Evolutionary conservation across 2,329 filamentous ascomycete species (phyloP).

Genomic region (Microcyclospora pomicola): DNA sequence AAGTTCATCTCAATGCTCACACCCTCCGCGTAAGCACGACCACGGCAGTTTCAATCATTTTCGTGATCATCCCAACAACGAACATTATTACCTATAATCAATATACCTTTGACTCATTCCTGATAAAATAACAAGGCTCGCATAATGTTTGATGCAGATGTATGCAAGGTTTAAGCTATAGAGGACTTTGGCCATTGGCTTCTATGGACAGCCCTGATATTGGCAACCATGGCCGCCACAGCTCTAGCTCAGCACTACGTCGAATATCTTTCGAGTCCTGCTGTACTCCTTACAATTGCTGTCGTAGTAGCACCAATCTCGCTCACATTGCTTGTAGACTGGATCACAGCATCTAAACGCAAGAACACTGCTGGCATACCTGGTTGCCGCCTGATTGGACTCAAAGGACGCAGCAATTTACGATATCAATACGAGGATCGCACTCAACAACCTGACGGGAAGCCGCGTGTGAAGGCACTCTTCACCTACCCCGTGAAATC

Average conservation of each 20-base stretch:
- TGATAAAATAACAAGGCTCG: no score
- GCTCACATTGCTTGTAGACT: constrained; percentile 3
- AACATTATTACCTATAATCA: no score
- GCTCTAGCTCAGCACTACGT: constrained; percentile 12
- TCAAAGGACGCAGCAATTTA: constrained; percentile 13
- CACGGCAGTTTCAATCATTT: no score
- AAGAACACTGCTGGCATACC: constrained; percentile 8
- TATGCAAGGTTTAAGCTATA: no score
- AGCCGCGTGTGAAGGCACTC: constrained; percentile 50
- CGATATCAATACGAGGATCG: constrained; percentile 8
- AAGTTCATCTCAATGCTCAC: no score
- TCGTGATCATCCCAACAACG: no score
- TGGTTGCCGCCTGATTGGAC: constrained; percentile 15
- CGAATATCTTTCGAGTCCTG: constrained; percentile 11
- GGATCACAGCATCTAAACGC: not conserved
- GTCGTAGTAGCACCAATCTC: constrained; percentile 9
- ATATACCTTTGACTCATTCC: no score
- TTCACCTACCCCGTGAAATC: constrained; percentile 76
- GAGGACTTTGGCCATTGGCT: constrained; percentile 6
- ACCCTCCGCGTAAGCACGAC: no score
- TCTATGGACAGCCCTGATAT: not conserved
- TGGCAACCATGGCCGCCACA: constrained; percentile 4
- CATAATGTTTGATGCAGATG: no score
- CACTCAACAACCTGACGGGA: constrained; percentile 10
- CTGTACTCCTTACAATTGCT: constrained; percentile 6